Percentiles rank a stretch among this genome's conserved stretches.
Evolutionary conservation across 345 rosid species (phyloP).

Genomic region (Hibiscus syriacus): DNA sequence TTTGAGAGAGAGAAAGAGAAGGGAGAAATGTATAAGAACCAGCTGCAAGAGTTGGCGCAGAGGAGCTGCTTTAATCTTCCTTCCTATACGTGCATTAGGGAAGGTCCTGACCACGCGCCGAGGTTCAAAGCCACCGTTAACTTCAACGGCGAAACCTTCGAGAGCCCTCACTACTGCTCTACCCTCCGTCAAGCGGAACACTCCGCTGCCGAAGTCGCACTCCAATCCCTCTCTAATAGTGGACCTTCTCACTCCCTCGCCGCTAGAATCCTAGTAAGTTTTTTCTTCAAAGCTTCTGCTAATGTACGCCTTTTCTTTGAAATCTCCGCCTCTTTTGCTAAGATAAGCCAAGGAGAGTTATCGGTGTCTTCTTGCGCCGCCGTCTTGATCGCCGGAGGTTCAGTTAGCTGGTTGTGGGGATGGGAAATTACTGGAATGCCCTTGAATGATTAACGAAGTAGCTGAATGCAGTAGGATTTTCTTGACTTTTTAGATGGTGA

Average conservation of each 20-base stretch:
- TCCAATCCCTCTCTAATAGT: constrained; percentile 78
- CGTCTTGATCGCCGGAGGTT: constrained; percentile 12
- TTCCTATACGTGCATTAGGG: not conserved
- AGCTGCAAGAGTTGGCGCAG: not conserved
- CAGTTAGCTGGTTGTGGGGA: constrained; percentile 5
- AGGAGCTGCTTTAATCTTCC: not conserved
- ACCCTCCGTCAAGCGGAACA: constrained; percentile 92
- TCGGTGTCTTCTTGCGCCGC: constrained; percentile 1
- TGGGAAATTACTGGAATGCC: constrained; percentile 20
- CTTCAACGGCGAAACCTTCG: not conserved
- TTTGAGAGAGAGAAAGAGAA: not conserved
- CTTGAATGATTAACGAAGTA: not conserved
- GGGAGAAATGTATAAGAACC: not conserved
- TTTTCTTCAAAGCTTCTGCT: not conserved
- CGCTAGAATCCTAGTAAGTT: constrained; percentile 84
- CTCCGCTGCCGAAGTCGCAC: constrained; percentile 99
- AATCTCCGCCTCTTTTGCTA: not conserved
- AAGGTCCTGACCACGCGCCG: not conserved
- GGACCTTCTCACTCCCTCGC: constrained; percentile 98
- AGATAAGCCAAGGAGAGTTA: constrained; percentile 2
- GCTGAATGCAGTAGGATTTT: constrained; percentile 4
- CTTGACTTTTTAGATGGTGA: constrained; percentile 13
- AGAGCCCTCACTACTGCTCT: not conserved
- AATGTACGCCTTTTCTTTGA: not conserved
- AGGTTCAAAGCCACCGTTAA: not conserved